Evolutionary conservation across 2,329 filamentous ascomycete species (phyloP).

Genomic region (Botryosphaeria dothidea): DNA sequence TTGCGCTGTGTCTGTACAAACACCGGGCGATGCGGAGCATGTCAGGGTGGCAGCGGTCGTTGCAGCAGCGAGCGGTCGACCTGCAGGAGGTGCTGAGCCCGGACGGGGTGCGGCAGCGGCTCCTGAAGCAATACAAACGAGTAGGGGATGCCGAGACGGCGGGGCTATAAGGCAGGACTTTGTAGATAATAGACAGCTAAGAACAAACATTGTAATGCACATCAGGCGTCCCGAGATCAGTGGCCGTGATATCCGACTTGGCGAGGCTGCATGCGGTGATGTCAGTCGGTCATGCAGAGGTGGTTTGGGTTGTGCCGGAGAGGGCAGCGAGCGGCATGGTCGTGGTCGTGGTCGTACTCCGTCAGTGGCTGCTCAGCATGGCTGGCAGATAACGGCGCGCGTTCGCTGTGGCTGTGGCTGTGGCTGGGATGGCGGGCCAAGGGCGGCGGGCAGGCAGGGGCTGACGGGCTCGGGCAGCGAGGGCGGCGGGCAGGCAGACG

Average conservation of each 20-base stretch:
- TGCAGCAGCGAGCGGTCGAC: constrained; percentile 15
- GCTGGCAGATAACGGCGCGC: not conserved
- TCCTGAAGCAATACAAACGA: constrained; percentile 10
- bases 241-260: constrained; percentile 3
- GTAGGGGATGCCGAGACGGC: constrained; percentile 17
- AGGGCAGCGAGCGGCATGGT: not conserved
- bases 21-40: constrained; percentile 19
- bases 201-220: constrained; percentile 2
- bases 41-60: constrained; percentile 17
- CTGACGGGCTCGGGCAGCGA: not conserved
- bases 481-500: not conserved
- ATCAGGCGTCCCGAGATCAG: not conserved
- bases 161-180: not conserved
- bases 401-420: constrained; percentile 4
- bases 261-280: not conserved
- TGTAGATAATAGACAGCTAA: not conserved
- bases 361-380: no score
- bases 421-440: not conserved
- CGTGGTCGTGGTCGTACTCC: no score
- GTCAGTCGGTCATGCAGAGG: not conserved
- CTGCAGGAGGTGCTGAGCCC: constrained; percentile 16
- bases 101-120: constrained; percentile 8
- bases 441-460: not conserved
- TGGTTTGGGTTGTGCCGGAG: no score
- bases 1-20: constrained; percentile 18